These are phyloP conservation scores for Pisolithus tinctorius DNA, from an alignment of 768 basidiomycete genomes.

Conservation along the genomic window DNA sequence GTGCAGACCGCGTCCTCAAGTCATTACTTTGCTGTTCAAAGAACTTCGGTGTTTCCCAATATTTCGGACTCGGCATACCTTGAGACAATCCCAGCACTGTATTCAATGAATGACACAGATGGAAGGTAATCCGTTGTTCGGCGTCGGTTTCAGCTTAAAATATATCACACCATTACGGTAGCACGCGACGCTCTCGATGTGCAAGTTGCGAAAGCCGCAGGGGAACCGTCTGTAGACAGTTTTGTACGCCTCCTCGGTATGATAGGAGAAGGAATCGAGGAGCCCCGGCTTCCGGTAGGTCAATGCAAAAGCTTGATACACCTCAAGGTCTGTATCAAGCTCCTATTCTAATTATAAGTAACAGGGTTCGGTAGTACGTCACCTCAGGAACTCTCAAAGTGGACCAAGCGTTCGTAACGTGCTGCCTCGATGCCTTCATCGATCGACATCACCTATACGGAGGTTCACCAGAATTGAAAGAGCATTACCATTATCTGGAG, in stretches of 20 bases:
- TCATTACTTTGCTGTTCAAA: conserved; percentile 47
- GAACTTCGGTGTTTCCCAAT: conserved; percentile 39
- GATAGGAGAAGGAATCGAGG: conserved; percentile 36
- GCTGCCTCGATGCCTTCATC: conserved; percentile 45
- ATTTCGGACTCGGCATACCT: conserved; percentile 33
- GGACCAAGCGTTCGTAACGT: conserved; percentile 47
- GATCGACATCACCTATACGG: conserved; percentile 32
- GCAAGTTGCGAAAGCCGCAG: conserved; percentile 34
- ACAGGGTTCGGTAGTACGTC: conserved; percentile 4
- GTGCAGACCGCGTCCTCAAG: conserved; percentile 25
- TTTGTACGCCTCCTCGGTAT: conserved; percentile 40
- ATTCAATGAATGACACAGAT: conserved; percentile 25
- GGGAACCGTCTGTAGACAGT: conserved; percentile 33
- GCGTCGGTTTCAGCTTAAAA: background rate
- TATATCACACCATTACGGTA: conserved; percentile 9
- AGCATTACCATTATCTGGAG: conserved; percentile 44
- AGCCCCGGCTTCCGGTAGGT: conserved; percentile 14
- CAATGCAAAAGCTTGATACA: conserved; percentile 37
- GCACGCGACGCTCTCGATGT: too few species aligned
- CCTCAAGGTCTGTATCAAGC: conserved; percentile 47
- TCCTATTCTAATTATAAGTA: background rate
- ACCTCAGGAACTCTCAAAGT: conserved; percentile 51
- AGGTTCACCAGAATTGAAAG: conserved; percentile 31
- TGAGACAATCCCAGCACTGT: conserved; percentile 41
- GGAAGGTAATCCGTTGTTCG: conserved; percentile 3